These are phyloP conservation scores for Citrullus colocynthis DNA, from an alignment of 306 rosid genomes.

Conservation along the genomic window DNA sequence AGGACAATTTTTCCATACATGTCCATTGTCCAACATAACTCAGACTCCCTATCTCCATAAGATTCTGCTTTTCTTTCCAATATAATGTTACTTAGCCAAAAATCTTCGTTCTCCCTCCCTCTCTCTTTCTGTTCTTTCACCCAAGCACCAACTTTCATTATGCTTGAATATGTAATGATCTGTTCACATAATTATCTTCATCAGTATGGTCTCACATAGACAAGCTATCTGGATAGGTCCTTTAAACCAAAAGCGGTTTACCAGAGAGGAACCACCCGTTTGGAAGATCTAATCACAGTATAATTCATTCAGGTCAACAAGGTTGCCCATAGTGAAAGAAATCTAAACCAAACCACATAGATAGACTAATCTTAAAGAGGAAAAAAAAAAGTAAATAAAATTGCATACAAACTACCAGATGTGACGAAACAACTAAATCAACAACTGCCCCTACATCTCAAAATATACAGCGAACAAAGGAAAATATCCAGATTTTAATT, in stretches of 20 bases:
- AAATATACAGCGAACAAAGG: neutral
- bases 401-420: neutral
- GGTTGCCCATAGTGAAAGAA: neutral
- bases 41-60: neutral
- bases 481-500: neutral
- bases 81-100: neutral
- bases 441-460: neutral
- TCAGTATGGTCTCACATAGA: neutral
- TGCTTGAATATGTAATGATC: neutral
- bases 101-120: neutral
- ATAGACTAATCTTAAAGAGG: neutral
- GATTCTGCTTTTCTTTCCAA: neutral
- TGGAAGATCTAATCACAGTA: neutral
- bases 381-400: neutral
- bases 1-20: neutral
- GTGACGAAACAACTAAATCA: neutral
- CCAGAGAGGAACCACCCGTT: neutral
- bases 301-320: neutral
- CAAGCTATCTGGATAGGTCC: neutral
- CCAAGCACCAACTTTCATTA: neutral
- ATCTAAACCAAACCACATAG: neutral
- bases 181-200: neutral
- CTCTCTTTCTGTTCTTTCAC: neutral
- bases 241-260: neutral
- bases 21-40: neutral